Conservation (phyloP, 805 yeast species). For the Clavispora carvajalis region DNA sequence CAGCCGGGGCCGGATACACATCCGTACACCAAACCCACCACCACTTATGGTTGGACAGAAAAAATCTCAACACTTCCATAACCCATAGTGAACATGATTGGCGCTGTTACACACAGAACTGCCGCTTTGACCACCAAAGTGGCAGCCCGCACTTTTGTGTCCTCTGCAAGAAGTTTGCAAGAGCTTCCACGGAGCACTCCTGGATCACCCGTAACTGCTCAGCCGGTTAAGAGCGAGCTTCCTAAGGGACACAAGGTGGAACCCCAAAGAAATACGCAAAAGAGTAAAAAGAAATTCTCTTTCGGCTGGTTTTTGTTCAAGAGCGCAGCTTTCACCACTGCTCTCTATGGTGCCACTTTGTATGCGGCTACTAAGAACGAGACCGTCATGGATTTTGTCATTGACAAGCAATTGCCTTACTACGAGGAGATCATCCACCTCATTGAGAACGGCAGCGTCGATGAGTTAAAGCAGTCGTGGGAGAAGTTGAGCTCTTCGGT, state of each 20-base stretch:
- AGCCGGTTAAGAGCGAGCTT: constrained; percentile 10
- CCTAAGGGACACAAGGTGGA: constrained; percentile 6
- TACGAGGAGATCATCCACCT: constrained; percentile 36
- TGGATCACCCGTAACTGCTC: constrained; percentile 13
- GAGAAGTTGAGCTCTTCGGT: constrained; percentile 15
- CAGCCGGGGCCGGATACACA: background rate
- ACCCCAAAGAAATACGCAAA: constrained; percentile 6
- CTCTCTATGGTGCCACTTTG: constrained; percentile 35
- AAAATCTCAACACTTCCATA: constrained; percentile 1
- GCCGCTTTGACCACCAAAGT: constrained; percentile 1
- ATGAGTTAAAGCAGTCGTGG: constrained; percentile 23
- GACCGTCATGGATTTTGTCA: constrained; percentile 39
- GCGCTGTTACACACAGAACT: constrained; percentile 7
- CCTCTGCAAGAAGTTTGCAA: constrained; percentile 9
- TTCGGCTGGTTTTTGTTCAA: constrained; percentile 27
- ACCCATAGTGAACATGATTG: constrained; percentile 6
- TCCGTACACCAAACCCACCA: constrained; percentile 2
- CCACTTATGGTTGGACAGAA: constrained; percentile 4
- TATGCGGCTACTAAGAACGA: constrained; percentile 40
- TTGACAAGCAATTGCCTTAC: constrained; percentile 39
- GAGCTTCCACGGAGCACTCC: constrained; percentile 8
- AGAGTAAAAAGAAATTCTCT: constrained; percentile 26
- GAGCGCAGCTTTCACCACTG: constrained; percentile 22
- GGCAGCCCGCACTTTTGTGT: constrained; percentile 7
- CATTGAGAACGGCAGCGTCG: constrained; percentile 31